These are phyloP conservation scores for Cymbopogon flexuosus DNA, from an alignment of 202 grass and related monocot genomes.

Conservation along the genomic window DNA sequence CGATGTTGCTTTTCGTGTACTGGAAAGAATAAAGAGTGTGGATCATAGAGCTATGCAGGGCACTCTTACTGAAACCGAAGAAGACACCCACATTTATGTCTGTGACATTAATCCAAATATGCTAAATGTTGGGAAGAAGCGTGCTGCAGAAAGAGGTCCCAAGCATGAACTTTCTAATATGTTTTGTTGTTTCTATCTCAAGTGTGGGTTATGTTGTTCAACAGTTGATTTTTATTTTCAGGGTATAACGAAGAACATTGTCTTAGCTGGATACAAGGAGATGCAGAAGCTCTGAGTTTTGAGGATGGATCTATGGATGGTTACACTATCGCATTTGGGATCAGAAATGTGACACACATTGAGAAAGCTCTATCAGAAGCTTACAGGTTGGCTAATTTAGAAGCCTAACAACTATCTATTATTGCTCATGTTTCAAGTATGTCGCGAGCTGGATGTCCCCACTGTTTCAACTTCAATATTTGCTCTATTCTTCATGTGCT, in stretches of 20 bases:
- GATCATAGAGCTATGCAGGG: conserved; percentile 53
- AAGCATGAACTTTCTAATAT: neutral
- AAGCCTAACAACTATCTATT: neutral
- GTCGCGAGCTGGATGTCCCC: neutral
- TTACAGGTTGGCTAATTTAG: conserved; percentile 50
- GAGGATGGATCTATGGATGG: conserved; percentile 90
- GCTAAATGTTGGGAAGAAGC: conserved; percentile 86
- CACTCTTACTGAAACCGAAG: conserved; percentile 54
- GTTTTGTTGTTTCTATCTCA: neutral
- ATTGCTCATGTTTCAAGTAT: conserved; percentile 1
- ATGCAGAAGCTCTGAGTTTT: conserved; percentile 88
- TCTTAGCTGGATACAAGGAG: conserved; percentile 81
- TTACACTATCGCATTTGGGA: conserved; percentile 92
- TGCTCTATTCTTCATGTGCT: neutral
- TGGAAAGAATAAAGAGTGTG: conserved; percentile 75
- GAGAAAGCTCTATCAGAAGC: conserved; percentile 87
- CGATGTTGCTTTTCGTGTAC: conserved; percentile 79
- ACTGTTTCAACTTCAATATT: neutral
- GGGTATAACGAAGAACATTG: conserved; percentile 50
- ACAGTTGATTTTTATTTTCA: conserved; percentile 28
- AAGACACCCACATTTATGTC: conserved; percentile 78
- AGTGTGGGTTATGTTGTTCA: conserved; percentile 17
- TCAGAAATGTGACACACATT: conserved; percentile 95
- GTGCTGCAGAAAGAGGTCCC: conserved; percentile 70
- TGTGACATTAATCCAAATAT: conserved; percentile 97